Percentiles rank a stretch among this genome's conserved stretches.
phyloP scores from a whole-genome alignment of 345 rosid species.

The Eucalyptus polybractea region DNA sequence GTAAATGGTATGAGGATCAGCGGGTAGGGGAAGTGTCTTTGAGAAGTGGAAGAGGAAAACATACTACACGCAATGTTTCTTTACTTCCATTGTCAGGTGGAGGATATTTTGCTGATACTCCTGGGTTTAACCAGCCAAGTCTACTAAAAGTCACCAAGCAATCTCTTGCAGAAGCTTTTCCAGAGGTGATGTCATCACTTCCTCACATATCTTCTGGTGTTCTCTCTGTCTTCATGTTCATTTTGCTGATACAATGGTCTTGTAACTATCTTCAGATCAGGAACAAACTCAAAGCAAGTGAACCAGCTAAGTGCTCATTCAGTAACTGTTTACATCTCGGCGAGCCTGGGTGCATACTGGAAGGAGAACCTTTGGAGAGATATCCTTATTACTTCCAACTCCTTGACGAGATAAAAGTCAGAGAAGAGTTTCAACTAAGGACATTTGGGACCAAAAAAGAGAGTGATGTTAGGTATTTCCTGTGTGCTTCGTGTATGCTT shows the following conservation, averaged over 20 bases:
- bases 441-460: constrained; percentile 90
- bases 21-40: constrained; percentile 76
- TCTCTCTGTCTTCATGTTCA: not conserved
- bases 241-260: not conserved
- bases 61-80: constrained; percentile 80
- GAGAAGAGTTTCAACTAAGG: constrained; percentile 80
- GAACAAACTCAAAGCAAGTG: constrained; percentile 21
- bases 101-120: constrained; percentile 90
- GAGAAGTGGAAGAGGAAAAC: constrained; percentile 86
- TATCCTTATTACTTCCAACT: constrained; percentile 69
- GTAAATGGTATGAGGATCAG: constrained; percentile 77
- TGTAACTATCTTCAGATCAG: constrained; percentile 24
- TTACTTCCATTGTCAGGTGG: constrained; percentile 68
- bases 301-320: constrained; percentile 53
- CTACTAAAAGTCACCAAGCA: constrained; percentile 84
- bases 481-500: not conserved
- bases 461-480: constrained; percentile 61
- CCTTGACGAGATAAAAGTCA: constrained; percentile 76
- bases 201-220: not conserved
- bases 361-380: constrained; percentile 72
- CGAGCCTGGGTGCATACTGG: constrained; percentile 76
- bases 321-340: constrained; percentile 79
- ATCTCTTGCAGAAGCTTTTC: constrained; percentile 70
- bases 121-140: constrained; percentile 94
- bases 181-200: constrained; percentile 48